Evolutionary conservation across 1,284 basidiomycete genomes (phyloP), one percentile per base, ranked within the genome.

Genomic region (Laetiporus sulphureus): DNA sequence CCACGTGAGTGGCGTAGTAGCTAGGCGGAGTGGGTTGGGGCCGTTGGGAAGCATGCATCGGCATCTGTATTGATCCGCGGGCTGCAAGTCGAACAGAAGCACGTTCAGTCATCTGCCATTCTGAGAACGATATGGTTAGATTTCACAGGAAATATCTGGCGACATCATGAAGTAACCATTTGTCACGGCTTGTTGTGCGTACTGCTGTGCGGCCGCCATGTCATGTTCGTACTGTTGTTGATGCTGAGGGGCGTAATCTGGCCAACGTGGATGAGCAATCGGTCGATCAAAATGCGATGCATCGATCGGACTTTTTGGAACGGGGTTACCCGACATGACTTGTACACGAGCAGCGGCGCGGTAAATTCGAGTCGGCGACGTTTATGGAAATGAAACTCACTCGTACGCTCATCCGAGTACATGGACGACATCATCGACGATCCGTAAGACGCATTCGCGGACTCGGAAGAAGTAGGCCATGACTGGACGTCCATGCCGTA

Each of bases 71-170:
- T 15, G 65, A 59, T 31, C 63, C 72, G 37, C 77, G 76, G 21
- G 74, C 73, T 40, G 68, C 69, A 52, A 80, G 52, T 53, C 76
- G 76, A 59, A 77, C 55, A 55, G 76, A 77, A 46, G 67, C 71
- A 46, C 76, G 63, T 56, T 80, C 71, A 56, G 65, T 52, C 39
- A 52, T 46, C 63, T 78, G 75, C 60, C 67, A 76, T 49, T 59
- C 70, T 72, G 42, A 33, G 46, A 45, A 25, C n/a, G 44, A 47
- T 27, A 32, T 29, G 43, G 47, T 47, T 48, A 47, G 46, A 52
- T 45, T 51, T 51, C 50, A 57, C 57, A 49, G 38, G 45, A 42
- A 42, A 51, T 37, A 34, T 48, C 49, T 20, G 46, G 36, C 13
- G 52, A 29, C 38, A 57, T 42, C 4, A 45, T 46, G 41, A 48